Percentiles rank a stretch among this genome's conserved stretches.
Conservation (phyloP, 2,329 filamentous ascomycete genomes). For the Sphaerostilbella broomeana region DNA sequence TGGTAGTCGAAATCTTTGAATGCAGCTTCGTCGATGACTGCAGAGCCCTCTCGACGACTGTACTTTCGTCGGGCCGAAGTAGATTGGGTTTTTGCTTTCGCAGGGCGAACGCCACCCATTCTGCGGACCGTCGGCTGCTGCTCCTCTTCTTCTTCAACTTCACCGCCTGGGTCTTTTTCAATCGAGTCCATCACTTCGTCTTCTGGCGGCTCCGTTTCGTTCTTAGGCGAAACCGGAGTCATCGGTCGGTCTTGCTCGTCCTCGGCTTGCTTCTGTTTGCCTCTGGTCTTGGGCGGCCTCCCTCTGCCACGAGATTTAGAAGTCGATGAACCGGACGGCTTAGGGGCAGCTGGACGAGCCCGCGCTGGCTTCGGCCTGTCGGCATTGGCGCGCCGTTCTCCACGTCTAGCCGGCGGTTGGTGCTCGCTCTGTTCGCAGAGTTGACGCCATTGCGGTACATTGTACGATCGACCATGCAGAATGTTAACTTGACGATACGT, state of each 20-base stretch:
- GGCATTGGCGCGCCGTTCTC: constrained; percentile 64
- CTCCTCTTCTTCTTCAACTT: constrained; percentile 39
- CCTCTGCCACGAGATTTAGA: constrained; percentile 36
- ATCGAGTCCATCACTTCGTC: constrained; percentile 40
- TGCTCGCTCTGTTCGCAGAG: constrained; percentile 93
- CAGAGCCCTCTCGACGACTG: constrained; percentile 69
- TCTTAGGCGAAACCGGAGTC: constrained; percentile 51
- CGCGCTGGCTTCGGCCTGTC: constrained; percentile 43
- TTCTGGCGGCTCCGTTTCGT: constrained; percentile 26
- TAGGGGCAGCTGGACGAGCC: constrained; percentile 31
- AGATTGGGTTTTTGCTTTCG: constrained; percentile 61
- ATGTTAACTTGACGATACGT: constrained; percentile 97
- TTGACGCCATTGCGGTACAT: constrained; percentile 90
- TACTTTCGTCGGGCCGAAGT: constrained; percentile 83
- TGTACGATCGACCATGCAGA: constrained; percentile 92
- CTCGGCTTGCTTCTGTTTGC: constrained; percentile 32
- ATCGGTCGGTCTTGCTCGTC: constrained; percentile 50
- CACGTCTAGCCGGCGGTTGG: constrained; percentile 85
- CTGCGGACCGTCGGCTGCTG: constrained; percentile 35
- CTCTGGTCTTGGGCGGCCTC: constrained; percentile 32
- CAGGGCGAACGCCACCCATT: constrained; percentile 43
- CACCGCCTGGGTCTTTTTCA: constrained; percentile 41
- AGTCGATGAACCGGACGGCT: constrained; percentile 24
- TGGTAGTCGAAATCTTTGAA: constrained; percentile 90
- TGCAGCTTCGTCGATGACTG: constrained; percentile 78